Percentiles rank a stretch among this genome's conserved stretches.
These are phyloP conservation scores for Thermothelomyces thermophilus DNA, from an alignment of 2,329 filamentous ascomycete species.

Conservation along the genomic window DNA sequence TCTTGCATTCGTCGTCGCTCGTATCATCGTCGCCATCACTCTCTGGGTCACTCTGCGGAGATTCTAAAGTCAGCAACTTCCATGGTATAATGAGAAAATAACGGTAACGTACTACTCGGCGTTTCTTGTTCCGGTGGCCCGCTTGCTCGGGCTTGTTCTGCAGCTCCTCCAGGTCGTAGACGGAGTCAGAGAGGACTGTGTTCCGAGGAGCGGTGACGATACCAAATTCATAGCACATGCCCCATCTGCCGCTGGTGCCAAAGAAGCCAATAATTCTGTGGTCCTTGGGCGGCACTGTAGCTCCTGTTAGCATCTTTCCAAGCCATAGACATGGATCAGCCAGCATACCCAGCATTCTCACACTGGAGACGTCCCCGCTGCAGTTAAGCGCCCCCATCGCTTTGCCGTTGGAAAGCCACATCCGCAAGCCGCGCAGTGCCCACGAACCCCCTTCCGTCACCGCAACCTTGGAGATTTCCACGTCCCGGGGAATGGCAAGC, in stretches of 20 bases:
- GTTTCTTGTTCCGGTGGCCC: slow-evolving; percentile 1
- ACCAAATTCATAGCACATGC: slow-evolving; percentile 37
- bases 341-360: slow-evolving; percentile 8
- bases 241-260: slow-evolving; percentile 31
- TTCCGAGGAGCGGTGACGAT: slow-evolving; percentile 39
- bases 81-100: background rate
- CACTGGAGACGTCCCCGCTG: background rate
- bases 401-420: slow-evolving; percentile 19
- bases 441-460: slow-evolving; percentile 18
- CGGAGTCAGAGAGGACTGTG: slow-evolving; percentile 33
- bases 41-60: background rate
- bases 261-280: slow-evolving; percentile 42
- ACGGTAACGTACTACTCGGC: background rate
- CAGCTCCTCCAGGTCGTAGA: slow-evolving; percentile 38
- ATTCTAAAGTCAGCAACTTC: background rate
- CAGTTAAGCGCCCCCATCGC: slow-evolving; percentile 16
- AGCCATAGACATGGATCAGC: background rate
- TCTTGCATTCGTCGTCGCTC: background rate
- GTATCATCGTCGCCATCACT: background rate
- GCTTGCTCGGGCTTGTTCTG: slow-evolving; percentile 28
- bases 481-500: slow-evolving; percentile 22
- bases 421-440: slow-evolving; percentile 9
- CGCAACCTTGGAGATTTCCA: slow-evolving; percentile 29
- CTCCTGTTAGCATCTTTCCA: slow-evolving; percentile 8
- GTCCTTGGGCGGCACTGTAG: slow-evolving; percentile 7